Evolutionary conservation across 2,329 filamentous ascomycete species (phyloP).

Genomic region (Alternaria consortialis): DNA sequence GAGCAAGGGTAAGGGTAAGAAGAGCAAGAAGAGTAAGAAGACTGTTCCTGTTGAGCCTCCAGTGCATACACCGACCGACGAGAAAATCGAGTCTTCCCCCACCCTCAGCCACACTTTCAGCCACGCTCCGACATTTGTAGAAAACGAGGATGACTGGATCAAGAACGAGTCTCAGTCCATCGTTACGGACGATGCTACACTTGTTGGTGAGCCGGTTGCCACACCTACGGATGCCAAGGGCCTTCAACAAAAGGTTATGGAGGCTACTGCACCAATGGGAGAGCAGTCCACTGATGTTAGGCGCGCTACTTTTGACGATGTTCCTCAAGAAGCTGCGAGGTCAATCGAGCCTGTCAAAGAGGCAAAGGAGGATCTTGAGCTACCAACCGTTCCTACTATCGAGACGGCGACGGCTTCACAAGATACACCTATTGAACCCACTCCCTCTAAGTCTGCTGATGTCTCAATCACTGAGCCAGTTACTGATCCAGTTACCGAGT

Average conservation of each 20-base stretch:
- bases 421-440: not conserved
- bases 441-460: not conserved
- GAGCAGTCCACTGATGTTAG: conserved; percentile 22
- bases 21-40: conserved; percentile 44
- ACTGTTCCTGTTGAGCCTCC: conserved; percentile 20
- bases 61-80: conserved; percentile 8
- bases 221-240: conserved; percentile 29
- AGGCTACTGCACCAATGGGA: conserved; percentile 32
- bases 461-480: not conserved
- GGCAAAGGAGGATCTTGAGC: not conserved
- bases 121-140: conserved; percentile 38
- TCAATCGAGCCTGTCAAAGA: conserved; percentile 1
- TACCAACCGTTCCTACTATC: conserved; percentile 16
- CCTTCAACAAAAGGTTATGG: conserved; percentile 39
- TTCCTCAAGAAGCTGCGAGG: not conserved
- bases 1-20: conserved; percentile 34
- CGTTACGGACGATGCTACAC: conserved; percentile 43
- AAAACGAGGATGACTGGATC: conserved; percentile 45
- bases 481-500: not conserved
- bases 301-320: conserved; percentile 19
- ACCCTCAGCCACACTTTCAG: conserved; percentile 24
- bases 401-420: conserved; percentile 1
- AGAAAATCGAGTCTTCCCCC: conserved; percentile 11
- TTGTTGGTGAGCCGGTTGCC: conserved; percentile 39
- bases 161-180: conserved; percentile 36